Base-by-base conservation (phyloP, 768 basidiomycete species). In the Kwoniella dendrophila region DNA sequence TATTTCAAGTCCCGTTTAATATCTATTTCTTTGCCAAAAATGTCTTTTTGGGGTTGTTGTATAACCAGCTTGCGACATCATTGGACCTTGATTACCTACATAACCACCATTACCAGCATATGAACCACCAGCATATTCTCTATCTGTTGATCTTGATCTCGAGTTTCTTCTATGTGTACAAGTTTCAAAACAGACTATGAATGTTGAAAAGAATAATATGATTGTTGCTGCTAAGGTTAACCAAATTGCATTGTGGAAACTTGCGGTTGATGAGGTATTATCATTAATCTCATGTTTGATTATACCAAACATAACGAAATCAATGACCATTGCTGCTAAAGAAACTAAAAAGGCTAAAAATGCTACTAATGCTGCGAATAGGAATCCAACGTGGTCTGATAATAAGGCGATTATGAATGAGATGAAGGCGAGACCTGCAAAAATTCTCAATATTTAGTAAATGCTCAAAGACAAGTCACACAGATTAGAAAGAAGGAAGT, bases 151-250 rank as follows among this genome's bases (percentile, higher is more conserved):
- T 22, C 60, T 30, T 29, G 29, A 16, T 38, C 30, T 32, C 24
- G 24, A 32, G 7, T 41, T 60, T 51, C 60, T 24, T 43, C 60
- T 26, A 26, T 52, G n/a, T 11, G 60, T 62, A 43, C 52, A 62
- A 14, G 52, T 55, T 33, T 54, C 52, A 40, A 62, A 62, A 29
- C 60, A 62, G 10, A 62, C 60, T 11, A 92, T 87, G 77, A 92
- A 95, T 12, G 92, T 90, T 45, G 89, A 88, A 79, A 96, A 88
- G 83, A 93, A 91, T 43, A 97, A 82, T 20, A 93, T 81, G 18
- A 94, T 26, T 85, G 89, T 92, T 0, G 91, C 90, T 1, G 86
- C 88, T 33, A 97, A 85, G 2, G 90, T 92, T 47, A 97, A 81
- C 94, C 94, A 97, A 43, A 94, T 85, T 22, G 89, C 92, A 61